Evolutionary conservation across 169 alveolate genomes (phyloP), one percentile per base, ranked within the genome.

Genomic region (Theileria equi): DNA sequence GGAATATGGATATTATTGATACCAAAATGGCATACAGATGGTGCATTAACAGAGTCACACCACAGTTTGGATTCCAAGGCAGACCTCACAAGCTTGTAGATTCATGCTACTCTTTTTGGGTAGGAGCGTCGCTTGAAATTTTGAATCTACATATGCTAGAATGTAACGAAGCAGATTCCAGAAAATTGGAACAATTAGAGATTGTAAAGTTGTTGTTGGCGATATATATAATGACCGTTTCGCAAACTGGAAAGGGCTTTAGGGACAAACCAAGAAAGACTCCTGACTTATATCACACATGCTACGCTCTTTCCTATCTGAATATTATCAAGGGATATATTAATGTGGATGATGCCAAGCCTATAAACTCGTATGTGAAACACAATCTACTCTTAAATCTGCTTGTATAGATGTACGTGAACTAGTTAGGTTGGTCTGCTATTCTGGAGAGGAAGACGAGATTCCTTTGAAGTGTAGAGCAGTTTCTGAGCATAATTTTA

Each of bases 11-110:
- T 61, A 78, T 76, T 50, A 59, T 96, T 44, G 95, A 96, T 85
- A 49, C 88, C 19, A 90, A 89, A 26, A 82, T 89, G 13, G 63
- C 93, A 45, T 52, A 89, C 10, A 79, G 88, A 21, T 96, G 99
- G 98, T 61, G 90, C 45, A 67, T 77, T 5, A 73, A 77, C 35
- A 91, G 97, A 63, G 88, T 94, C 74, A 92, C 82, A 11, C 50
- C 88, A 36, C 98, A 95, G 76, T 97, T 98, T 26, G 98, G 98
- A 3, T 96, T 95, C 76, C 95, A 93, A 86, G 99, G 99, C 23
- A 90, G 99, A 62, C 95, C 98, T 34, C 95, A 96, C 83, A 96
- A 96, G 84, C 86, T 96, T 32, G 98, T 95, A 7, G 99, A 96
- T 70, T 81, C 95, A 19, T 96, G 99, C 76, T 96, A 96, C 68